These are phyloP conservation scores for Debaryomyces castellii DNA, from an alignment of 805 yeast species.

Conservation along the genomic window DNA sequence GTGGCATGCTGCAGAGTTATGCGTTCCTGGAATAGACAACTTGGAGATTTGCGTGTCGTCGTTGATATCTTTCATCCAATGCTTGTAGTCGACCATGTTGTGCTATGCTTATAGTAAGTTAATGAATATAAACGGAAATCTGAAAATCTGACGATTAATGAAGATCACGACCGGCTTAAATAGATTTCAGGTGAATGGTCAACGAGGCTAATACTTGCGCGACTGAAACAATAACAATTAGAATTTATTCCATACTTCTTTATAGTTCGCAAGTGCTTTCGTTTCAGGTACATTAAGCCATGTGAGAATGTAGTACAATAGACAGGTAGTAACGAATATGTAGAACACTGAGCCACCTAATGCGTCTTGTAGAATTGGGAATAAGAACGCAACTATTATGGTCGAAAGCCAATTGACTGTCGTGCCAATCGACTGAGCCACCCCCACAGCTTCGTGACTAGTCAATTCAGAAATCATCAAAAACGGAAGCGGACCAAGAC, in stretches of 20 bases:
- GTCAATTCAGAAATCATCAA: constrained; percentile 38
- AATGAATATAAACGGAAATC: neutral
- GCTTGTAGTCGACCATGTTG: constrained; percentile 38
- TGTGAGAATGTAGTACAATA: constrained; percentile 18
- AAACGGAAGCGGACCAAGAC: constrained; percentile 38
- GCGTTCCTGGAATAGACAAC: constrained; percentile 81
- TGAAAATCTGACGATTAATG: neutral
- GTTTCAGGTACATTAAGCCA: constrained; percentile 33
- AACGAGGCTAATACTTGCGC: neutral
- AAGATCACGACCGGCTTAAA: neutral
- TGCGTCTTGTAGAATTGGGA: constrained; percentile 25
- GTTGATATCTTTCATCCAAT: constrained; percentile 55
- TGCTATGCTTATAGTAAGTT: neutral
- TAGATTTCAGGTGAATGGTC: neutral
- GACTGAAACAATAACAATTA: neutral
- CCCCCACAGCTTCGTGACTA: constrained; percentile 28
- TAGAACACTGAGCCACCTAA: constrained; percentile 31
- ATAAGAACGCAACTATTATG: constrained; percentile 34
- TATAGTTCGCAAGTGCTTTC: constrained; percentile 19
- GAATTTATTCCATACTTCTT: constrained; percentile 25
- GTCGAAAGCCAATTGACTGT: constrained; percentile 35
- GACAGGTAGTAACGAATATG: constrained; percentile 22
- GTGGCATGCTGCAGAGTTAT: constrained; percentile 74
- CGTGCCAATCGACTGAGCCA: constrained; percentile 37
- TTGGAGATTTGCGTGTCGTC: constrained; percentile 53